Base-by-base conservation (phyloP, 2,329 filamentous ascomycete genomes). In the Aspergillus texensis region DNA sequence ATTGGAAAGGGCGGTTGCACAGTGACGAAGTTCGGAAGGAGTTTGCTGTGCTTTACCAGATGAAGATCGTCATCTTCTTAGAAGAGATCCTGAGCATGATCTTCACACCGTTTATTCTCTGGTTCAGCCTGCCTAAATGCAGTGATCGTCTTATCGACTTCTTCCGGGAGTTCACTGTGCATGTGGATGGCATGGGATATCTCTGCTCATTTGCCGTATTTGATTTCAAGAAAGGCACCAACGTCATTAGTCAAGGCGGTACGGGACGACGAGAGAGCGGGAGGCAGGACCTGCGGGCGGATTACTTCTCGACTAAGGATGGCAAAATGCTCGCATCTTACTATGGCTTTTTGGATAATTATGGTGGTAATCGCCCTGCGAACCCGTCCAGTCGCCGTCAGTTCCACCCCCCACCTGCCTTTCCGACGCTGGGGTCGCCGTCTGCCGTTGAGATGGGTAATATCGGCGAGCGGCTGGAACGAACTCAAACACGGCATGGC, bases 251-350 rank as follows among this genome's bases (percentile, higher is more conserved):
- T n/a, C 80, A 80, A 69, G 78, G 79, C 63, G 68, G 78, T 70
- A 34, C 65, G 9, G 68, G 66, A 34, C 73, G 70, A n/a, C 71
- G 67, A 34, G 73, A 72, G 8, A 70, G 73, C 63, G 64, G 75
- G 69, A 60, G 76, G 71, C 67, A 84, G n/a, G 91, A 93, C 74
- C 85, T 93, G 11, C 88, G 95, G 12, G 92, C 95, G 63, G 94
- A 97, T 70, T 98, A 98, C 76, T 98, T 95, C 74, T 89, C 92
- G 26, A 93, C 93, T 11, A 97, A 97, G 74, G 94, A 99, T 72
- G 92, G 94, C 66, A 99, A 99, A 81, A 97, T 99, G 92, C 90
- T 95, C n/a, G 92, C 93, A 19, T 98, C 94, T 0, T 95, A 97
- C 75, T 94, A 95, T 72, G 93, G 94, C 2, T 99, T 99, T 76